Evolutionary conservation across 352 stramenopile genomes (phyloP).

Genomic region (Phytophthora sojae): DNA sequence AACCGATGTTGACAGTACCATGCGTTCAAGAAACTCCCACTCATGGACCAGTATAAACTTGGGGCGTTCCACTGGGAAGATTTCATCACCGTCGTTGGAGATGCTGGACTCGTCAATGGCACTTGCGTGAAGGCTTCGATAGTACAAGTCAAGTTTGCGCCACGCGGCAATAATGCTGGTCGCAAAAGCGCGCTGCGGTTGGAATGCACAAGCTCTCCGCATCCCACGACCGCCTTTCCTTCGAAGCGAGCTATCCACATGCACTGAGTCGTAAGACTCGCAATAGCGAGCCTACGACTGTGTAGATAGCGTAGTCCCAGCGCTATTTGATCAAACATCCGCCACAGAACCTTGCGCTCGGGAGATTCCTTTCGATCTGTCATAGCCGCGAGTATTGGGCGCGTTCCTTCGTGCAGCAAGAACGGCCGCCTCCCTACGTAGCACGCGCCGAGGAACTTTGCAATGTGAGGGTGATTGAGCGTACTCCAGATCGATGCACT

Average conservation of each 20-base stretch:
- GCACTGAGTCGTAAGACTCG: background rate
- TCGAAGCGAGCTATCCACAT: background rate
- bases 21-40: background rate
- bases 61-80: background rate
- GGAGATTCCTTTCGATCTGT: background rate
- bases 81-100: background rate
- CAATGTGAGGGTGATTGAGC: background rate
- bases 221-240: background rate
- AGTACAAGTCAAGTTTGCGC: background rate
- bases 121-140: background rate
- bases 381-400: background rate
- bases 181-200: background rate
- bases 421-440: background rate
- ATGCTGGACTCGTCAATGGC: background rate
- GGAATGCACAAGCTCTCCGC: background rate
- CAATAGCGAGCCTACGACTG: background rate
- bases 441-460: background rate
- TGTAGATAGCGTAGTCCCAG: background rate
- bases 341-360: background rate
- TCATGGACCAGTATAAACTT: background rate
- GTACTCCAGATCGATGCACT: background rate
- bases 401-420: background rate
- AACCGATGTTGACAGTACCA: background rate
- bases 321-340: background rate
- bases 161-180: background rate